phyloP scores from a whole-genome alignment of 2,329 filamentous ascomycete genomes.

The Aspergillus chevalieri region DNA sequence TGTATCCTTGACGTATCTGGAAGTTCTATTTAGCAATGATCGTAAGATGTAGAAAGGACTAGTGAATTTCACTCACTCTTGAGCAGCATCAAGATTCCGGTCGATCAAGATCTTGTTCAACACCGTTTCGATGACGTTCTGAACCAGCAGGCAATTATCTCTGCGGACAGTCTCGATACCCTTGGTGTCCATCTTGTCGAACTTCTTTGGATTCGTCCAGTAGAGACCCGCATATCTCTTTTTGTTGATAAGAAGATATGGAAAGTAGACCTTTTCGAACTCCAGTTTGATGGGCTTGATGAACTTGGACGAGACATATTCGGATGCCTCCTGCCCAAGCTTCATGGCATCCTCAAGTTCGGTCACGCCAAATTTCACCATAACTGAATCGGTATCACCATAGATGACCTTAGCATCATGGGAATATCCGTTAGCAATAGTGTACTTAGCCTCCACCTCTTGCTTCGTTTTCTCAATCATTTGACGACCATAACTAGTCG shows the following conservation, averaged over 20 bases:
- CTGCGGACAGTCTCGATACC: conserved; percentile 96
- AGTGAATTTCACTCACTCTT: conserved; percentile 62
- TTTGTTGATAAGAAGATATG: conserved; percentile 98
- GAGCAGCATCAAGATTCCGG: conserved; percentile 78
- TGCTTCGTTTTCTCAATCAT: conserved; percentile 98
- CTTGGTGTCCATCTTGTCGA: conserved; percentile 99
- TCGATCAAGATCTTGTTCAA: conserved; percentile 94
- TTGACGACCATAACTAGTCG: conserved; percentile 91
- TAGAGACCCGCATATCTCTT: conserved; percentile 97
- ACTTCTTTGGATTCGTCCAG: conserved; percentile 91
- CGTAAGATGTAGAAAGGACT: neutral
- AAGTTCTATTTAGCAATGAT: conserved; percentile 30
- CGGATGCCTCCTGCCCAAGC: conserved; percentile 85
- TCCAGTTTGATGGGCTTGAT: conserved; percentile 96
- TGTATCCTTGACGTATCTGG: conserved; percentile 88
- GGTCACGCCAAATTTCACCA: conserved; percentile 95
- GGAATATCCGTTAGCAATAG: conserved; percentile 85
- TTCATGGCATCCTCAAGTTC: conserved; percentile 88
- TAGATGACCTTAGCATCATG: conserved; percentile 97
- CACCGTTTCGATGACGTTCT: conserved; percentile 96
- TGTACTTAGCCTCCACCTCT: conserved; percentile 88
- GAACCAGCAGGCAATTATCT: conserved; percentile 92
- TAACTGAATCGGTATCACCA: conserved; percentile 97
- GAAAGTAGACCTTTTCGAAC: conserved; percentile 98
- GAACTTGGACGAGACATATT: conserved; percentile 85